Base-by-base conservation (phyloP, 139 green algal genomes). In the Volvox reticuliferus region DNA sequence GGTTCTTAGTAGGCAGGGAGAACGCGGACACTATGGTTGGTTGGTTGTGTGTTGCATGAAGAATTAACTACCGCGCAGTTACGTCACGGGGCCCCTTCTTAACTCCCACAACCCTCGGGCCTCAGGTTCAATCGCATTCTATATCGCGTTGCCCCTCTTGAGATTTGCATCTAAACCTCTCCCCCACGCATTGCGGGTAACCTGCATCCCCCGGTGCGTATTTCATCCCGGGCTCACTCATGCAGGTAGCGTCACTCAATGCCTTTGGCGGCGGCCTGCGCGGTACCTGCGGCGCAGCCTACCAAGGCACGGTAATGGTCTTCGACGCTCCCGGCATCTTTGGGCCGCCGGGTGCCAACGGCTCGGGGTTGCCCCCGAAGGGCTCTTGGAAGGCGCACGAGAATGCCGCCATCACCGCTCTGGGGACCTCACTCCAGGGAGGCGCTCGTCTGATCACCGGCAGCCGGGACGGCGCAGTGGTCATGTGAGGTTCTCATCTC, bases 221-320 rank as follows among this genome's bases (percentile, higher is more conserved):
- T 55, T 55, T 55, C 44, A 55, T 28, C 30, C 88, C 84, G n/a
- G n/a, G n/a, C n/a, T n/a, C n/a, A n/a, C 50, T 28, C 32, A 68
- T 90, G 33, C 92, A 95, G 67, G 94, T 96, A 21, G 93, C 88
- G 13, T 97, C 94, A 16, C 92, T 97, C 0, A 88, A 96, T 88
- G n/a, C 65, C 30, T 86, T 96, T n/a, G 94, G 95, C 44, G 93
- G 93, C 28, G 81, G 81, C 28, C 94, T 97, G 44, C 67, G 78
- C 2, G 61, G 44, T 87, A 94, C 90, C 69, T 92, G 91, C 33
- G 92, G 87, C 1, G 93, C 93, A 32, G 88, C 91, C 62, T 91
- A 91, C 76, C 91, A 88, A 17, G 33, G 87, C 36, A 88, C 79
- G 28, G 92, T 95, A 12, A 30, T 93, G 19, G 67, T 97, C 79